Evolutionary conservation across 164 flowering plant species (phyloP).

Genomic region (Vitis labrusca): DNA sequence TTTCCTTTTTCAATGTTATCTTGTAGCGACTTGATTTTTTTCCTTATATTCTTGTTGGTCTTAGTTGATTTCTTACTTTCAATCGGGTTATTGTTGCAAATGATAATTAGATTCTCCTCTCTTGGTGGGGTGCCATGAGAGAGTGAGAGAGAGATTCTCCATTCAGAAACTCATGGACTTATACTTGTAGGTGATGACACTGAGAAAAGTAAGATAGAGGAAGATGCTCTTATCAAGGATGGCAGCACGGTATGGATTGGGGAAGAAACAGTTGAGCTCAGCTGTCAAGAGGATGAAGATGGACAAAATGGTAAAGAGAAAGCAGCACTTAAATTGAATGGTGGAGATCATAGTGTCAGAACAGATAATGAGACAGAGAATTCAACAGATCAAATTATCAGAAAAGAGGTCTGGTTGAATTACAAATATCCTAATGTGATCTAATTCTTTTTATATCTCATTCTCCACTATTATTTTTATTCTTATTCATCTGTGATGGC

Average conservation of each 20-base stretch:
- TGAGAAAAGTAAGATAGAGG: conserved; percentile 1
- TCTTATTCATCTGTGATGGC: conserved; percentile 3
- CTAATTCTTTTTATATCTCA: not conserved
- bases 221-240: not conserved
- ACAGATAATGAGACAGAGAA: not conserved
- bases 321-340: not conserved
- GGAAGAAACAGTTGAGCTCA: conserved; percentile 6
- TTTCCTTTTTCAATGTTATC: too few species aligned
- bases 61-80: too few species aligned
- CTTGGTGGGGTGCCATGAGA: not conserved
- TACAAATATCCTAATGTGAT: not conserved
- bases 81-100: too few species aligned
- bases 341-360: not conserved
- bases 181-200: not conserved
- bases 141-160: not conserved
- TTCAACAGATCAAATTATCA: not conserved
- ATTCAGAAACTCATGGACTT: not conserved
- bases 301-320: not conserved
- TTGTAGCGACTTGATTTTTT: too few species aligned
- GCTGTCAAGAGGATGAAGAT: conserved; percentile 6
- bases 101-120: too few species aligned
- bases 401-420: conserved; percentile 8
- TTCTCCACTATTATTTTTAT: not conserved
- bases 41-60: too few species aligned
- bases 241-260: not conserved